phyloP scores from a whole-genome alignment of 2,329 filamentous ascomycete genomes.

The Talaromyces rugulosus region DNA sequence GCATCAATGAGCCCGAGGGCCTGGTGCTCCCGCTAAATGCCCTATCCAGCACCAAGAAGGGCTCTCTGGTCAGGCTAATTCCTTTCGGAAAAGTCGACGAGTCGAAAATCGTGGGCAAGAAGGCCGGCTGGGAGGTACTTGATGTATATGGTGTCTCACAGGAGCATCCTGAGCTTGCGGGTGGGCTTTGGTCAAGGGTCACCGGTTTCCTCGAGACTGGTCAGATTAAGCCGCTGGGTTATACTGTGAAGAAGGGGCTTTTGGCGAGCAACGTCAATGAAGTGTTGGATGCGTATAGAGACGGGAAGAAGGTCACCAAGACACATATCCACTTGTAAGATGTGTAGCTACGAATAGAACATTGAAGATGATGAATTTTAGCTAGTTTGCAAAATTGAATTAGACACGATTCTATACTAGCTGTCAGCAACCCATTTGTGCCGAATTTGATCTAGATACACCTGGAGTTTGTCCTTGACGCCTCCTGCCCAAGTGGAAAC shows the following conservation, averaged over 20 bases:
- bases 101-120: constrained; percentile 26
- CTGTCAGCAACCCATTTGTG: neutral
- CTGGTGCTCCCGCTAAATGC: constrained; percentile 29
- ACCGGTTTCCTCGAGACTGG: constrained; percentile 26
- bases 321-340: constrained; percentile 5
- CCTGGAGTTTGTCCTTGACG: neutral
- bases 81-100: constrained; percentile 22
- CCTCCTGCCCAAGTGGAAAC: neutral
- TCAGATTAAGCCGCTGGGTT: constrained; percentile 27
- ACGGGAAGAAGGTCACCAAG: constrained; percentile 21
- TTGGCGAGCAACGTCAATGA: constrained; percentile 32
- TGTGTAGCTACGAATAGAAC: neutral
- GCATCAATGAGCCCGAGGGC: constrained; percentile 22
- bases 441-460: neutral
- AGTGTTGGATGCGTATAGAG: constrained; percentile 35
- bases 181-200: constrained; percentile 29
- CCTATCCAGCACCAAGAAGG: constrained; percentile 33
- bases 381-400: too few relatives aligned
- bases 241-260: constrained; percentile 30
- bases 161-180: constrained; percentile 23
- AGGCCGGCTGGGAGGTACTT: constrained; percentile 27
- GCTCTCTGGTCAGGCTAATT: constrained; percentile 24
- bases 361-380: too few relatives aligned
- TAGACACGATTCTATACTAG: neutral
- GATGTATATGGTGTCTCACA: constrained; percentile 24